Evolutionary conservation across 2,329 filamentous ascomycete species (phyloP).

Genomic region (Sphaerulina vaccinii): DNA sequence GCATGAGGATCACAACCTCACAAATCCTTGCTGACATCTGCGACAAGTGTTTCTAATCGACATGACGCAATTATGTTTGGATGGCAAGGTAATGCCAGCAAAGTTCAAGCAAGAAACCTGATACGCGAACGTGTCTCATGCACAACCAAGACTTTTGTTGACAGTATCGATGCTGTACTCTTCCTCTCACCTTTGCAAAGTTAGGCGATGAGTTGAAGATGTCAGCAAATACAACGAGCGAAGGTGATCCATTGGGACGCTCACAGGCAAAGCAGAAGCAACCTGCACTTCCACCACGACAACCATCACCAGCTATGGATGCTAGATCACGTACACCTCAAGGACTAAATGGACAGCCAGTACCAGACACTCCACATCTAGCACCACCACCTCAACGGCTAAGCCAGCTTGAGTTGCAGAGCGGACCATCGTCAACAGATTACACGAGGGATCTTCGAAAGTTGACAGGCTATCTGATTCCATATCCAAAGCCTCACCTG

Average conservation of each 20-base stretch:
- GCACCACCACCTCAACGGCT: constrained; percentile 4
- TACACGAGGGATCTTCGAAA: constrained; percentile 45
- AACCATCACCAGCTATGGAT: not conserved
- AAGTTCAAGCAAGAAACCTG: constrained; percentile 10
- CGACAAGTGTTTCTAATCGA: not conserved
- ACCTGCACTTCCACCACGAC: constrained; percentile 8
- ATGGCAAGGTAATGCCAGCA: not conserved
- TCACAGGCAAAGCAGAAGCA: constrained; percentile 5
- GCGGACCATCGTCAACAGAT: constrained; percentile 36
- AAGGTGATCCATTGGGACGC: not conserved
- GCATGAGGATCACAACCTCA: not conserved
- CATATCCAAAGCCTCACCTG: constrained; percentile 45
- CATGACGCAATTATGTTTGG: constrained; percentile 7
- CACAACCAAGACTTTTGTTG: not conserved
- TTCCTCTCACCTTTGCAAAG: not conserved
- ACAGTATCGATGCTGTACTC: not conserved
- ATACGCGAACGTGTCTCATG: constrained; percentile 2
- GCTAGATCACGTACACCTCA: constrained; percentile 4
- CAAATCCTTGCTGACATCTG: not conserved
- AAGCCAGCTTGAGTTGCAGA: not conserved
- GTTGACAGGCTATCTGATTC: constrained; percentile 46
- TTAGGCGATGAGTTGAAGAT: not conserved
- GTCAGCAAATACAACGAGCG: not conserved
- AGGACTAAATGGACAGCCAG: constrained; percentile 5
- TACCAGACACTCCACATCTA: constrained; percentile 3